Percentiles rank a stretch among this genome's conserved stretches.
Evolutionary conservation across 2,329 filamentous ascomycete genomes (phyloP).

Genomic region (Aspergillus arachidicola): DNA sequence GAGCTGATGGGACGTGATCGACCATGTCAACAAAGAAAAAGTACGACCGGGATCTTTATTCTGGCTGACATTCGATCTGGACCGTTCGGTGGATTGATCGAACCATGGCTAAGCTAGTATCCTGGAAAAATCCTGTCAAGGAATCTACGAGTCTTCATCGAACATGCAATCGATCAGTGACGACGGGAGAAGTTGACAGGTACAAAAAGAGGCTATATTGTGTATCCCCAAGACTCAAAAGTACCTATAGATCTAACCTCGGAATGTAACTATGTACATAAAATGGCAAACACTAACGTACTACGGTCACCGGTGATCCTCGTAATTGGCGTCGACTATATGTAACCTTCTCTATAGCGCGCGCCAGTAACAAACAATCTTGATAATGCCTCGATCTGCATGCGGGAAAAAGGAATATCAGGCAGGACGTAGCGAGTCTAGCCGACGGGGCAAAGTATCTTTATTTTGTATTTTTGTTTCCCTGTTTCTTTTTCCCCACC

Average conservation of each 20-base stretch:
- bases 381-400: not conserved
- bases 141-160: not conserved
- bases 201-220: not conserved
- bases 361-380: not conserved
- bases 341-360: not conserved
- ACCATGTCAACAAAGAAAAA: not conserved
- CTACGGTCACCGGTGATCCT: not conserved
- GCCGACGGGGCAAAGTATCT: not conserved
- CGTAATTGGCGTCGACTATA: conserved; percentile 3
- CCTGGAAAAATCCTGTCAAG: not conserved
- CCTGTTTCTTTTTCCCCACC: too few relatives aligned
- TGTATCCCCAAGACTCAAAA: not conserved
- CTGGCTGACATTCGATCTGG: not conserved
- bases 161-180: not conserved
- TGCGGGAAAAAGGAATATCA: not conserved
- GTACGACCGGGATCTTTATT: not conserved
- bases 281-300: not conserved
- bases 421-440: not conserved
- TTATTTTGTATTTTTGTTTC: too few relatives aligned
- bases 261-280: not conserved
- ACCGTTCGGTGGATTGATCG: not conserved
- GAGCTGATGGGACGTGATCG: not conserved
- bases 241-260: not conserved
- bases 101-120: not conserved
- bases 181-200: not conserved